Evolutionary conservation across 2,329 filamentous ascomycete genomes (phyloP).

Genomic region (Aspergillus fijiensis): DNA sequence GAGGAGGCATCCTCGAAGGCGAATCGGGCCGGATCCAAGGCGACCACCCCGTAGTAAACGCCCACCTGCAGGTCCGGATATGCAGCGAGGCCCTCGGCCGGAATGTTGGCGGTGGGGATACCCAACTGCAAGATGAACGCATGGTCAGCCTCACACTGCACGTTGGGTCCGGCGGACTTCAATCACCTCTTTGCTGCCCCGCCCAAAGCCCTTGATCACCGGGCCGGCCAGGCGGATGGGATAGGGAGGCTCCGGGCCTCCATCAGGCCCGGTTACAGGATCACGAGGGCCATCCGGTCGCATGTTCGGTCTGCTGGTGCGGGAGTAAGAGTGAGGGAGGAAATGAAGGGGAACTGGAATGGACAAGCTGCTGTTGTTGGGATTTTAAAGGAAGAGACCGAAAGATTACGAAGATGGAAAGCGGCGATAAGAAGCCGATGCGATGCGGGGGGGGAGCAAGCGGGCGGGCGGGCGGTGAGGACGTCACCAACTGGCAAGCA

Average conservation of each 20-base stretch:
- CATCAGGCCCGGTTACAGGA: constrained; percentile 68
- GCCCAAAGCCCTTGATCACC: constrained; percentile 89
- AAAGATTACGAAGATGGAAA: neutral
- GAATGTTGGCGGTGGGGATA: constrained; percentile 92
- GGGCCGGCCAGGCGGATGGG: constrained; percentile 80
- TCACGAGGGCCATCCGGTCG: constrained; percentile 59
- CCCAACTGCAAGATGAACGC: constrained; percentile 63
- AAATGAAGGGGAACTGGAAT: neutral
- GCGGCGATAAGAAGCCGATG: neutral
- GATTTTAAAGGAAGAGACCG: neutral
- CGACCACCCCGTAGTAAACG: constrained; percentile 92
- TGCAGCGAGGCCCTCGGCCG: constrained; percentile 64
- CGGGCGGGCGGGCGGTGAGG: neutral
- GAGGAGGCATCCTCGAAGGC: constrained; percentile 19
- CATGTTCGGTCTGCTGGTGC: constrained; percentile 33
- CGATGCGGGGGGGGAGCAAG: neutral
- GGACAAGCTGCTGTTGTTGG: neutral
- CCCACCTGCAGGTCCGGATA: constrained; percentile 65
- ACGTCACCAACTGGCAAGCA: constrained; percentile 1
- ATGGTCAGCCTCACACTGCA: neutral
- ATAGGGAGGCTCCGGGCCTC: constrained; percentile 74
- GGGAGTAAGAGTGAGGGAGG: neutral
- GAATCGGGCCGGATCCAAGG: constrained; percentile 56
- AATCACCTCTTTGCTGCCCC: constrained; percentile 82
- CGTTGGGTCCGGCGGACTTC: constrained; percentile 12